Evolutionary conservation across 352 stramenopile species (phyloP).

Genomic region (Phytophthora constricta): DNA sequence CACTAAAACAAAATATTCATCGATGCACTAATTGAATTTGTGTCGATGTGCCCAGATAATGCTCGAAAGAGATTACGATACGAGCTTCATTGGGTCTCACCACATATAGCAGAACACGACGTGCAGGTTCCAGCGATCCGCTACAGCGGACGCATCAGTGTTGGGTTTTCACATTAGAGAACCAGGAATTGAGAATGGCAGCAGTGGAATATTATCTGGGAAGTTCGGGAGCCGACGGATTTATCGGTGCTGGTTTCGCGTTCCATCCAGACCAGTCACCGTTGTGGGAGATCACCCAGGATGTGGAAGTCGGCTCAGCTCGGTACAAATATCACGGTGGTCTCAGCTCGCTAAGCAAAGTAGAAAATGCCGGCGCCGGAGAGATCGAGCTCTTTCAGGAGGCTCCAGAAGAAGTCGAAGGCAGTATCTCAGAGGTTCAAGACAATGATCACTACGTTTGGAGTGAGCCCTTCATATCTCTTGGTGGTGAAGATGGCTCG

Average conservation of each 20-base stretch:
- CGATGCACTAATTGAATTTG: neutral
- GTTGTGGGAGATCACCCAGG: conserved; percentile 48
- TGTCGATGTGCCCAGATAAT: conserved; percentile 44
- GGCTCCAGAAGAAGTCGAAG: conserved; percentile 13
- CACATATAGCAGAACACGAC: conserved; percentile 12
- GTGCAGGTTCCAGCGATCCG: conserved; percentile 42
- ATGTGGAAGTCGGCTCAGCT: neutral
- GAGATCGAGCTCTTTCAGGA: conserved; percentile 13
- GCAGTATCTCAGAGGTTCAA: conserved; percentile 3
- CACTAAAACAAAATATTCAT: neutral
- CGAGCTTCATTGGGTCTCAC: conserved; percentile 48
- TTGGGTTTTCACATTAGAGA: conserved; percentile 54
- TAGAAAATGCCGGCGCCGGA: neutral
- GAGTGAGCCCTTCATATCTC: conserved; percentile 57
- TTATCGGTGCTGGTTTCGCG: conserved; percentile 61
- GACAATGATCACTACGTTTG: conserved; percentile 37
- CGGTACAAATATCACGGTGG: conserved; percentile 35
- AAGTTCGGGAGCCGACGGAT: conserved; percentile 49
- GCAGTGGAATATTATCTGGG: conserved; percentile 65
- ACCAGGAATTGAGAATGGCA: conserved; percentile 49
- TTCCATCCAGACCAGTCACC: conserved; percentile 40
- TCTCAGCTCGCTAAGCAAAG: conserved; percentile 6
- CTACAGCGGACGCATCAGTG: conserved; percentile 24
- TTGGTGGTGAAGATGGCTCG: conserved; percentile 38
- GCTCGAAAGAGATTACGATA: conserved; percentile 59